A percentile compares a stretch with the other conserved stretches of the same genome.
Conservation (phyloP, 225 moss, liverwort and hornwort genomes). For the Climacium dendroides region DNA sequence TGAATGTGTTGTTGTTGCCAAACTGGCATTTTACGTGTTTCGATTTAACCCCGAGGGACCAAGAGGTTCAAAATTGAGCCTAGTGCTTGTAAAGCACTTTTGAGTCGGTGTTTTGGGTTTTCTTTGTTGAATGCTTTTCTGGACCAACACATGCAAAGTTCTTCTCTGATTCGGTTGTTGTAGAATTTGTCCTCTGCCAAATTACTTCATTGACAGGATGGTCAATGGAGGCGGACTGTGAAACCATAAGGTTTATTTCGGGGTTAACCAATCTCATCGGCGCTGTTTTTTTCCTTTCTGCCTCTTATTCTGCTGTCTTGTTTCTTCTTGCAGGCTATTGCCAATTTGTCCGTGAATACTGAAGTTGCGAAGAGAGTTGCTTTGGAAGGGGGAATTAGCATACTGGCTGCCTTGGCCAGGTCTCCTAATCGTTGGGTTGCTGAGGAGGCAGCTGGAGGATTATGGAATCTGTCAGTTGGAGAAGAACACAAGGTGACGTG, state of each 20-base stretch:
- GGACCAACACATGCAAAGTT: not conserved
- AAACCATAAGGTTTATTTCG: too few species aligned
- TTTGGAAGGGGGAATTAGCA: conserved; percentile 82
- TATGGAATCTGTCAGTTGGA: conserved; percentile 91
- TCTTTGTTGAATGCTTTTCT: not conserved
- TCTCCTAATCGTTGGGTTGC: conserved; percentile 96
- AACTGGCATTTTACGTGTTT: not conserved
- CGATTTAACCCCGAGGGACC: not conserved
- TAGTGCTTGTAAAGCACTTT: not conserved
- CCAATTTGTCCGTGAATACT: conserved; percentile 87
- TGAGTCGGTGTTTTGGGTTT: not conserved
- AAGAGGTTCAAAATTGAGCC: not conserved
- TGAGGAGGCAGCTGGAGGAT: conserved; percentile 90
- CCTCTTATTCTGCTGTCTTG: not conserved
- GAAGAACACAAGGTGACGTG: conserved; percentile 83
- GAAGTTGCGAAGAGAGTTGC: conserved; percentile 93
- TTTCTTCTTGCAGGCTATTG: conserved; percentile 52
- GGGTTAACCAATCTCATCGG: not conserved
- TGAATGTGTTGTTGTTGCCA: not conserved
- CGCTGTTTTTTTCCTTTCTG: not conserved
- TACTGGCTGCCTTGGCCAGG: conserved; percentile 74
- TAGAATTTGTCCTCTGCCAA: too few species aligned
- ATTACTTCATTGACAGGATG: not conserved
- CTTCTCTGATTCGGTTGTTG: not conserved
- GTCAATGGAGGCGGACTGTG: too few species aligned